phyloP scores from a whole-genome alignment of 75 land plant species.

The Azolla pinnata region DNA sequence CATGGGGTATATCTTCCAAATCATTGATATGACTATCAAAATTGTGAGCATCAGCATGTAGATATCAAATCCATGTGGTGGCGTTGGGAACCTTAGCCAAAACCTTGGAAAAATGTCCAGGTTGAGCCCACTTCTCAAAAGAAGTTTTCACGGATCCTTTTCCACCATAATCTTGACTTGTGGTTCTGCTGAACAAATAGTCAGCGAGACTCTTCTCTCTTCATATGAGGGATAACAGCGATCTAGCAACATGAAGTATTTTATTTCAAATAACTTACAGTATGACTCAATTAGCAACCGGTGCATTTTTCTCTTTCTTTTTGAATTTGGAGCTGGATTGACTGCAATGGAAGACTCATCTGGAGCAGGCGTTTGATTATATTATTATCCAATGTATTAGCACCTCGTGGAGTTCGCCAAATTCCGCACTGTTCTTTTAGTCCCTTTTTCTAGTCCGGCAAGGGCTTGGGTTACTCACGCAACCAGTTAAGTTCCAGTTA shows the following conservation, averaged over 20 bases:
- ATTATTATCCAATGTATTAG: background rate
- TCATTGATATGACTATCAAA: conserved; percentile 13
- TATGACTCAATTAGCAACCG: background rate
- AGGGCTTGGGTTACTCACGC: background rate
- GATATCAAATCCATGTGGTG: conserved; percentile 11
- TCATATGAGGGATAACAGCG: background rate
- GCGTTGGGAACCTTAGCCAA: conserved; percentile 9
- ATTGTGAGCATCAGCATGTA: conserved; percentile 9
- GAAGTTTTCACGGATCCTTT: conserved; percentile 18
- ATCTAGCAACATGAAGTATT: background rate
- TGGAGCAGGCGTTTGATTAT: background rate
- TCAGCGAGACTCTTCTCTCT: conserved; percentile 14
- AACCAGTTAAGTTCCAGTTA: background rate
- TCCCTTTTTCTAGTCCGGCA: too few species aligned
- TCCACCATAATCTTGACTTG: conserved; percentile 20
- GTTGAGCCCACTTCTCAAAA: conserved; percentile 16
- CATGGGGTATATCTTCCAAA: conserved; percentile 22
- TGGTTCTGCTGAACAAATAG: conserved; percentile 9
- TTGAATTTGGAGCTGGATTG: background rate
- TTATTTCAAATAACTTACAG: background rate
- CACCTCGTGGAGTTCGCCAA: background rate
- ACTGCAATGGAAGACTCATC: background rate
- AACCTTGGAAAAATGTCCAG: conserved; percentile 10
- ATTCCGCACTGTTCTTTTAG: background rate
- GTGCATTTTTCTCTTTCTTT: background rate